phyloP scores from a whole-genome alignment of 768 basidiomycete species.

The Auriscalpium orientale region DNA sequence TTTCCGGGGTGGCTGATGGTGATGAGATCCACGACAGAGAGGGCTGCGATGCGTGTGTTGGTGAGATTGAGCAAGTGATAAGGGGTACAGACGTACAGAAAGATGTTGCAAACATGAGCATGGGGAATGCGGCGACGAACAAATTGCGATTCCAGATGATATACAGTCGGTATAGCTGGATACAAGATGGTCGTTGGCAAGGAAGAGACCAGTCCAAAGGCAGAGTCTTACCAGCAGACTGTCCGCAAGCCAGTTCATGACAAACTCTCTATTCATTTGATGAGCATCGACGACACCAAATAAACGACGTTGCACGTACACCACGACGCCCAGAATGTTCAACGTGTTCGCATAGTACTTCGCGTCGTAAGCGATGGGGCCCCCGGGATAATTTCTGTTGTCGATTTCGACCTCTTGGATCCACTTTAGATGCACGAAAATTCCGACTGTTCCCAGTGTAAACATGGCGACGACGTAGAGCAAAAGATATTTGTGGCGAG shows the following conservation, averaged over 20 bases:
- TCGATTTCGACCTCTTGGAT: constrained; percentile 9
- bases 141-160: constrained; percentile 3
- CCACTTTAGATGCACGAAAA: constrained; percentile 1
- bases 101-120: not conserved
- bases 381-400: constrained; percentile 10
- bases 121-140: not conserved
- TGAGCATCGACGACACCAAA: not conserved
- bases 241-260: constrained; percentile 4
- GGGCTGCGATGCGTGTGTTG: not conserved
- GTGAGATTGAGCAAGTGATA: not conserved
- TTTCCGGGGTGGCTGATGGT: not conserved
- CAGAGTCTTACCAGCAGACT: constrained; percentile 2
- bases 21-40: not conserved
- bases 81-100: not conserved
- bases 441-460: constrained; percentile 3
- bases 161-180: constrained; percentile 4
- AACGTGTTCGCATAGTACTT: not conserved
- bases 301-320: not conserved
- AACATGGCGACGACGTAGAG: not conserved
- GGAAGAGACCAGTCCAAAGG: too few species aligned
- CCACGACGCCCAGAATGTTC: not conserved
- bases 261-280: not conserved
- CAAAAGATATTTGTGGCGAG: not conserved
- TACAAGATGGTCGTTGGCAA: too few species aligned
- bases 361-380: constrained; percentile 3